Percentiles rank a stretch among this genome's conserved stretches.
Conservation (phyloP, 2,329 filamentous ascomycete genomes). For the Penicillium thymicola region DNA sequence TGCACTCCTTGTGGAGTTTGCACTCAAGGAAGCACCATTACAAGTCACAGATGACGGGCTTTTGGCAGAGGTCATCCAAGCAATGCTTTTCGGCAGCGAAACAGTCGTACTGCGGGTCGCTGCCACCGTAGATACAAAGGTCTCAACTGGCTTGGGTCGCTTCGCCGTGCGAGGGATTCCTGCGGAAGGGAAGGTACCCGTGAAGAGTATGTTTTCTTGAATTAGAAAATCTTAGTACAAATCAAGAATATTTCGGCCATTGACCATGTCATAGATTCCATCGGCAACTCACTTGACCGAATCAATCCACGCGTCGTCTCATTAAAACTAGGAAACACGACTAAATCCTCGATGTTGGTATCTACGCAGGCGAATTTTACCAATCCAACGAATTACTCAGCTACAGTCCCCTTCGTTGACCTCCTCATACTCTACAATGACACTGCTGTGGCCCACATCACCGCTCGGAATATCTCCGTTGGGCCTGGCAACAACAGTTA, state of each 20-base stretch:
- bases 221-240: conserved; percentile 20
- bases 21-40: conserved; percentile 74
- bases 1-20: conserved; percentile 69
- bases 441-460: conserved; percentile 72
- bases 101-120: conserved; percentile 69
- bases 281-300: conserved; percentile 51
- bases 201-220: conserved; percentile 76
- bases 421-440: conserved; percentile 72
- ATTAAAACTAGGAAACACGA: conserved; percentile 70
- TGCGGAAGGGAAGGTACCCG: conserved; percentile 75
- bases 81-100: conserved; percentile 70
- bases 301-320: conserved; percentile 65
- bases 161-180: conserved; percentile 81
- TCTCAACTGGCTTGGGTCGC: conserved; percentile 76
- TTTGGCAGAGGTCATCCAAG: conserved; percentile 76
- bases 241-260: conserved; percentile 17
- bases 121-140: conserved; percentile 76
- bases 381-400: conserved; percentile 86
- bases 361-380: conserved; percentile 75
- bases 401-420: conserved; percentile 74
- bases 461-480: conserved; percentile 61
- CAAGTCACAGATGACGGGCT: conserved; percentile 76
- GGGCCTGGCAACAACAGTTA: conserved; percentile 68
- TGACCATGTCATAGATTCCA: conserved; percentile 52
- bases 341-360: conserved; percentile 66